phyloP scores from a whole-genome alignment of 371 early-diverging fungal genomes.

The Mortierella sp. region DNA sequence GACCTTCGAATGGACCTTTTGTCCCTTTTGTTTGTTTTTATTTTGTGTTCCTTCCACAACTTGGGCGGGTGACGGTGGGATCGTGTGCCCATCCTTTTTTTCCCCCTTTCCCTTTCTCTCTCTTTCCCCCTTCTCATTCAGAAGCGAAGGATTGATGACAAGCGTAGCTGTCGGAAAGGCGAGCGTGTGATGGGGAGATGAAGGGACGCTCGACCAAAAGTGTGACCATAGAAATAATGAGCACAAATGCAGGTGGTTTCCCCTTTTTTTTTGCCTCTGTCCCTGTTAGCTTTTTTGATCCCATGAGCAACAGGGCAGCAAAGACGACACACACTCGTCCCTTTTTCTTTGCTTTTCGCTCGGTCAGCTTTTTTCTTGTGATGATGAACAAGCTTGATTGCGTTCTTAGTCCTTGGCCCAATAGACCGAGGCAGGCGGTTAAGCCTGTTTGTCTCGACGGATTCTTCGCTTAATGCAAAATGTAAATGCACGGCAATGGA shows the following conservation, averaged over 20 bases:
- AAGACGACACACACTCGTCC: neutral
- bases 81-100: slow-evolving; percentile 6
- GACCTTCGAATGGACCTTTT: neutral
- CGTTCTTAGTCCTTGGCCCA: too few species aligned
- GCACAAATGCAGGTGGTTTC: slow-evolving; percentile 17
- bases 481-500: too few species aligned
- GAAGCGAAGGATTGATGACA: neutral
- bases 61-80: slow-evolving; percentile 12
- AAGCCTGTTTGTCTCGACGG: too few species aligned
- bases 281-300: neutral
- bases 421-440: too few species aligned
- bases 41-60: neutral
- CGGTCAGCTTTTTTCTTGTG: neutral
- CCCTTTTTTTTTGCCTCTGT: slow-evolving; percentile 1
- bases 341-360: neutral
- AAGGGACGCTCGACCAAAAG: neutral
- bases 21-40: neutral
- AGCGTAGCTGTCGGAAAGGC: neutral
- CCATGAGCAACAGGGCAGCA: slow-evolving; percentile 6
- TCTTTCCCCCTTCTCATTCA: neutral
- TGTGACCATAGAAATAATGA: slow-evolving; percentile 9
- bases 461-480: too few species aligned
- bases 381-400: too few species aligned
- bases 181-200: slow-evolving; percentile 5
- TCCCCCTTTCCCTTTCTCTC: too few species aligned